Conservation (phyloP, 2,329 filamentous ascomycete genomes). For the Exophiala spinifera region DNA sequence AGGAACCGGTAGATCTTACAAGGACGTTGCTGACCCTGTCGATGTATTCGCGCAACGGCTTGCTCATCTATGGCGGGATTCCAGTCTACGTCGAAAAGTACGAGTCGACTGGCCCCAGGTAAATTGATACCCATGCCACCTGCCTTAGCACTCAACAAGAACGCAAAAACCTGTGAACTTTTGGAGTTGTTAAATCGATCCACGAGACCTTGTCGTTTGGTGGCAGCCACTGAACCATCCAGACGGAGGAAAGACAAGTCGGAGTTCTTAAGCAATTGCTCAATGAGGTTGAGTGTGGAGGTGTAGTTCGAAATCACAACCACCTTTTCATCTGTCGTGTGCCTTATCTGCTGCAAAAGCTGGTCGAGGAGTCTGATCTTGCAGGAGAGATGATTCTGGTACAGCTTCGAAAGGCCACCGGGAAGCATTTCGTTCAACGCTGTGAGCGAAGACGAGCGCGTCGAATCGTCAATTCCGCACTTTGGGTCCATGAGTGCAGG, state of each 20-base stretch:
- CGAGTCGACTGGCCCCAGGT: conserved; percentile 65
- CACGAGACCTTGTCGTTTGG: conserved; percentile 65
- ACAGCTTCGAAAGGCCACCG: conserved; percentile 50
- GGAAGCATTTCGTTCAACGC: conserved; percentile 55
- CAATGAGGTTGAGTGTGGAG: conserved; percentile 66
- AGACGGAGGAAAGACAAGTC: conserved; percentile 64
- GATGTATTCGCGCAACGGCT: conserved; percentile 71
- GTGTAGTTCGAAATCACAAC: conserved; percentile 76
- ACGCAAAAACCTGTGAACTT: conserved; percentile 60
- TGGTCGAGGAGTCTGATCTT: conserved; percentile 67
- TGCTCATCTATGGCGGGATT: conserved; percentile 71
- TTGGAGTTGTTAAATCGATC: conserved; percentile 65
- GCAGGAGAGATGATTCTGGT: conserved; percentile 57
- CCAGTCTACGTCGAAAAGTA: conserved; percentile 74
- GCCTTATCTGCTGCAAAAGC: conserved; percentile 59
- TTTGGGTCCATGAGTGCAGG: conserved; percentile 59
- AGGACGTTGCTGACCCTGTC: conserved; percentile 66
- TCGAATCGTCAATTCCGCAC: conserved; percentile 45
- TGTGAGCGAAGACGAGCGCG: conserved; percentile 46
- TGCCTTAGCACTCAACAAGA: conserved; percentile 69
- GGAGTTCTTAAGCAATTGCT: conserved; percentile 58
- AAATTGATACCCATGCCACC: conserved; percentile 69
- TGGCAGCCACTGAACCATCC: conserved; percentile 63
- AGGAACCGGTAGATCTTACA: conserved; percentile 69
- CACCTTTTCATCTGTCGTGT: conserved; percentile 64